Evolutionary conservation across 2,329 filamentous ascomycete species (phyloP).

Genomic region (Trichoderma hamatum): DNA sequence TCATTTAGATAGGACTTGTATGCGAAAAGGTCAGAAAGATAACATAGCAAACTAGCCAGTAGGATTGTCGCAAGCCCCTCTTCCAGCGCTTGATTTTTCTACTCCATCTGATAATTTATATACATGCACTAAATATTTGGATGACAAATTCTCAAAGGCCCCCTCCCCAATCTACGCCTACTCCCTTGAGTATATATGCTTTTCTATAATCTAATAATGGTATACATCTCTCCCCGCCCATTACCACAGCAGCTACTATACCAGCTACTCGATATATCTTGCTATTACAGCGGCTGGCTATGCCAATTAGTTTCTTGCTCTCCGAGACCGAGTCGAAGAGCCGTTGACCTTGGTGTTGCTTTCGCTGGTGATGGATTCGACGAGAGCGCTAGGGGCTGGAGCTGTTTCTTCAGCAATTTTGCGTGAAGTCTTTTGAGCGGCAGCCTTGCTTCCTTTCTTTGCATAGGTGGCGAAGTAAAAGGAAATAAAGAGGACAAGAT

Average conservation of each 20-base stretch:
- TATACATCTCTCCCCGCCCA: not conserved
- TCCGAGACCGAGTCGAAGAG: constrained; percentile 1
- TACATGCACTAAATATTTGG: not conserved
- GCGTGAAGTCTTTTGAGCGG: not conserved
- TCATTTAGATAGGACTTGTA: not conserved
- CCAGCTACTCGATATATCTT: not conserved
- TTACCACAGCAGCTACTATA: not conserved
- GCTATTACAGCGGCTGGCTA: not conserved
- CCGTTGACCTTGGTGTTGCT: not conserved
- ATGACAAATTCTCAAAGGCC: too few species aligned
- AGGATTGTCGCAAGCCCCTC: not conserved
- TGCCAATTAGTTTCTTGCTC: not conserved
- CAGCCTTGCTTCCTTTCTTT: not conserved
- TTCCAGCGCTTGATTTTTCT: not conserved
- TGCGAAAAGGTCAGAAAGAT: not conserved
- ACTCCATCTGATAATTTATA: not conserved
- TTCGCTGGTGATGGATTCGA: not conserved
- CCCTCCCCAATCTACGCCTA: not conserved
- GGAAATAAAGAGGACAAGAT: constrained; percentile 76
- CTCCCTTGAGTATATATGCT: not conserved
- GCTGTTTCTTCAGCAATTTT: not conserved
- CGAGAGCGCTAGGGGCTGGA: not conserved
- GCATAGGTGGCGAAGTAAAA: constrained; percentile 66
- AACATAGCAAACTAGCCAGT: not conserved
- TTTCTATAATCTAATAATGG: not conserved